Conservation (phyloP, 345 rosid species). For the Rubroshorea leprosula region DNA sequence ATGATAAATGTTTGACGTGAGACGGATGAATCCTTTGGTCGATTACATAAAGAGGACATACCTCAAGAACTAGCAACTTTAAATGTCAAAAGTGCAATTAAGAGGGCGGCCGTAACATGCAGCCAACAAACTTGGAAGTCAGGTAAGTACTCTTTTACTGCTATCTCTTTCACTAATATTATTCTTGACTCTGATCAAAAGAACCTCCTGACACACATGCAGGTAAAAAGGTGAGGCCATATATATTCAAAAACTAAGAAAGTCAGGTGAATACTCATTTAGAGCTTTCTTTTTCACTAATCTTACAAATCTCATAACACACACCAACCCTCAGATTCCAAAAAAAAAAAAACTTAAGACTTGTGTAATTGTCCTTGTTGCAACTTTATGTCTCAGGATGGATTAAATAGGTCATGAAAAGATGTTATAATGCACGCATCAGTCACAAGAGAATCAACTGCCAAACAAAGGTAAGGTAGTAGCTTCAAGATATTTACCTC, state of each 20-base stretch:
- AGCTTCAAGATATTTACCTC: neutral
- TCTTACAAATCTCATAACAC: neutral
- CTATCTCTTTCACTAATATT: neutral
- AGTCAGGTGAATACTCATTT: neutral
- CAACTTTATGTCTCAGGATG: too few relatives aligned
- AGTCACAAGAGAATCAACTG: neutral
- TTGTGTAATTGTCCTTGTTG: too few relatives aligned
- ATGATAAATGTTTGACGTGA: too few relatives aligned
- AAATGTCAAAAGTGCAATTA: too few relatives aligned
- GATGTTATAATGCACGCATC: neutral
- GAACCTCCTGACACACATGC: neutral
- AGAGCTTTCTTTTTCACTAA: neutral
- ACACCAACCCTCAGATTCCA: neutral
- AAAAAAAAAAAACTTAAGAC: neutral
- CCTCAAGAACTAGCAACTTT: neutral
- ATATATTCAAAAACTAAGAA: neutral
- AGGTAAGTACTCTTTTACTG: neutral
- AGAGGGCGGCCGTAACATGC: neutral
- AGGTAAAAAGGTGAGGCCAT: neutral
- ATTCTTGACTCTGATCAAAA: neutral
- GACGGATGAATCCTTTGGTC: neutral
- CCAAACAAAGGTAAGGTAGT: neutral
- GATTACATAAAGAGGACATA: neutral
- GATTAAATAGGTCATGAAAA: neutral
- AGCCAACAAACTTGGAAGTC: neutral